Conservation (phyloP, 495 filamentous ascomycete genomes). For the Copromyces sp. region DNA sequence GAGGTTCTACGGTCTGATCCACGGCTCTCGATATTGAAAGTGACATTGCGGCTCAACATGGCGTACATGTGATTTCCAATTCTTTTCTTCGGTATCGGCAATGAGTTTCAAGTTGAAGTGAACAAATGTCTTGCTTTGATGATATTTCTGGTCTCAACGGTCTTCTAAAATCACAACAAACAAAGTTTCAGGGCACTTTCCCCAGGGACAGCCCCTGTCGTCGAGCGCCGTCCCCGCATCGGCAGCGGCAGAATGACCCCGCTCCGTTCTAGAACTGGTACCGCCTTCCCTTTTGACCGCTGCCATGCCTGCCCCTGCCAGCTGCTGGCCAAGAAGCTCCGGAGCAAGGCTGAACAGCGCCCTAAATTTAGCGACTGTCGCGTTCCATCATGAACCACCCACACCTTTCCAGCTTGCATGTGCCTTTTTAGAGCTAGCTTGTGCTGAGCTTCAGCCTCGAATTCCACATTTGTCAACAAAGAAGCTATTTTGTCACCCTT, state of each 20-base stretch:
- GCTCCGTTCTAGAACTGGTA: background rate
- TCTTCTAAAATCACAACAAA: background rate
- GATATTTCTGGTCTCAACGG: background rate
- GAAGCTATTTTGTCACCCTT: background rate
- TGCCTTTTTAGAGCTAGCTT: background rate
- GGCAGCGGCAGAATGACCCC: background rate
- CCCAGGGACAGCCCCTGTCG: background rate
- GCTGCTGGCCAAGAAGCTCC: background rate
- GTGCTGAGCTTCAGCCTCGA: background rate
- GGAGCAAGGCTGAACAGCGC: background rate
- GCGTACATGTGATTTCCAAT: background rate
- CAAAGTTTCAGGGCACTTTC: background rate
- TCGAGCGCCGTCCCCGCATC: background rate
- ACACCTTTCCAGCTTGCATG: background rate
- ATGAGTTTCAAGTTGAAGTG: background rate
- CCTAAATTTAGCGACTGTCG: background rate
- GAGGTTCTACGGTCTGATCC: background rate
- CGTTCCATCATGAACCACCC: background rate
- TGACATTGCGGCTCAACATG: background rate
- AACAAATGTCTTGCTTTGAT: background rate
- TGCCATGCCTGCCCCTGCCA: background rate
- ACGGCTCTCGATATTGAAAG: background rate
- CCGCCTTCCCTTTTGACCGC: background rate
- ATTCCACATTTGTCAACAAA: slow-evolving; percentile 1
- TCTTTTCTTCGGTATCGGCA: background rate